Evolutionary conservation across 2,329 filamentous ascomycete species (phyloP).

Genomic region (Elsinoe australis): DNA sequence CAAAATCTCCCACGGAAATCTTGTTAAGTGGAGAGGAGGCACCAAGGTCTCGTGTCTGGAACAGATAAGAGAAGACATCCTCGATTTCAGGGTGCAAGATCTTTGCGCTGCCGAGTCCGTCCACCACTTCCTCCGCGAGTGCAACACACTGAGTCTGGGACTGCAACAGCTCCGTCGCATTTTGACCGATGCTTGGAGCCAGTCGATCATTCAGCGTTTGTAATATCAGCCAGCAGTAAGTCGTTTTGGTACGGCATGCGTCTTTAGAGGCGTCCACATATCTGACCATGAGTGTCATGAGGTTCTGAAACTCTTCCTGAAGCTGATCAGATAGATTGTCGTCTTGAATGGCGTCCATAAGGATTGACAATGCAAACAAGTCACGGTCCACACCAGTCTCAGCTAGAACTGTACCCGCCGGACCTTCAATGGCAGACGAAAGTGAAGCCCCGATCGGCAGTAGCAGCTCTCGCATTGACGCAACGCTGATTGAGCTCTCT

Average conservation of each 20-base stretch:
- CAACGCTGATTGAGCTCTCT: conserved; percentile 21
- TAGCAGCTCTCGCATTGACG: conserved; percentile 21
- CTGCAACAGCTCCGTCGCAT: background rate
- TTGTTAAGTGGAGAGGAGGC: background rate
- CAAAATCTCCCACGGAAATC: background rate
- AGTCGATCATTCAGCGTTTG: background rate
- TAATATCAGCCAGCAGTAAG: background rate
- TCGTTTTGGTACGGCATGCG: too few species aligned
- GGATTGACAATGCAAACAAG: too few species aligned
- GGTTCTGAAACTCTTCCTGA: conserved; percentile 5
- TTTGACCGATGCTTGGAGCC: background rate
- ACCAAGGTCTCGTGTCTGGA: background rate
- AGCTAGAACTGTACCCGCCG: too few species aligned
- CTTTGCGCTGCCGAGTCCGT: background rate
- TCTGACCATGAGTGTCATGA: background rate
- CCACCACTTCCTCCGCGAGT: background rate
- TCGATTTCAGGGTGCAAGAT: background rate
- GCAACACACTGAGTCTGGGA: background rate
- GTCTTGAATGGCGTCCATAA: too few species aligned
- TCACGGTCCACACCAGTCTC: too few species aligned
- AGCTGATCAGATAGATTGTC: too few species aligned
- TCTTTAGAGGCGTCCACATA: too few species aligned
- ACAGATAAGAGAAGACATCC: background rate
- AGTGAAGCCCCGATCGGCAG: too few species aligned
- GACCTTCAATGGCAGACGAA: too few species aligned